Base-by-base conservation (phyloP, 2,329 filamentous ascomycete genomes). In the Aaosphaeria arxii region DNA sequence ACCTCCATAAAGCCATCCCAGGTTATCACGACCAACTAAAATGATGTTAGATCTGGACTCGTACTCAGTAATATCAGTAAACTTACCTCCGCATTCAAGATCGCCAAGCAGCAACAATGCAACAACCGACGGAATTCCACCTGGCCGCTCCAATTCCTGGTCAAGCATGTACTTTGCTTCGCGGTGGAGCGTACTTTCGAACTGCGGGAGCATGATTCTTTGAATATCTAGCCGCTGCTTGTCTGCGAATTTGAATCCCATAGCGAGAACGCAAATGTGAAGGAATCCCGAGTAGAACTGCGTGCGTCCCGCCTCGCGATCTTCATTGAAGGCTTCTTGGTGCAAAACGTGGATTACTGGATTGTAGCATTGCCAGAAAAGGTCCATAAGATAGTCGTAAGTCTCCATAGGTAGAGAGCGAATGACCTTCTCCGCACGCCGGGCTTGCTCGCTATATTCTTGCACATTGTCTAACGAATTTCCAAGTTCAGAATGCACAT, bases 161-260 rank as follows among this genome's bases (percentile, higher is more conserved):
- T 81, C 77, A 17, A 81, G 63, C 76, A 81, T 77, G 42, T 75
- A 73, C 57, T 80, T 81, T 43, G 78, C 77, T 58, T 81, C 79
- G 30, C 75, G 61, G 49, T 81, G 78, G 17, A 82, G 63, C 0
- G 74, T 77, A 54, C 77, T 80, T 58, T 81, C 77, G 53, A 75
- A 70, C 33, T 69, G 71, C 4, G 71, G 74, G 1, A 80, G 47
- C 1, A 72, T 66, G 24, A 81, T 73, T 45, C 67, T 71, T 51
- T 72, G 71, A 48, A 81, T 75, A 50, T 81, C 79, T 2, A 73
- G 69, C 30, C 78, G 66, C 11, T 68, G 63, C 58, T 73, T 72
- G 54, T 81, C 77, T 24, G 78, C 76, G 48, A 73, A 78, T 33
- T 77, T 71, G 52, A 75, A 80, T 4, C 77, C 79, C 64, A 78